Conservation (phyloP, 108 stramenopile species). For the Cylindrotheca fusiformis region DNA sequence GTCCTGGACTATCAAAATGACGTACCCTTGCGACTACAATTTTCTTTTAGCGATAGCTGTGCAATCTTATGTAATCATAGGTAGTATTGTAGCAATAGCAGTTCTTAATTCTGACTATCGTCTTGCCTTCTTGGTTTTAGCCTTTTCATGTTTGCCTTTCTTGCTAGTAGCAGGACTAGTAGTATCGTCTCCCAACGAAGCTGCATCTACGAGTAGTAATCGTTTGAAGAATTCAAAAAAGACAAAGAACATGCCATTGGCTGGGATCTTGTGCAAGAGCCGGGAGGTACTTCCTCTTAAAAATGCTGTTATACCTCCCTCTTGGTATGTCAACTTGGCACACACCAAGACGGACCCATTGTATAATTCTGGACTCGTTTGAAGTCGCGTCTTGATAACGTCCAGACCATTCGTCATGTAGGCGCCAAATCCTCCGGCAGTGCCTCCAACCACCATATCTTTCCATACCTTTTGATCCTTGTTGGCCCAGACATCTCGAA, state of each 20-base stretch:
- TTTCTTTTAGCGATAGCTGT: no score
- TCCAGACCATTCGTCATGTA: constrained; percentile 86
- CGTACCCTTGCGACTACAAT: no score
- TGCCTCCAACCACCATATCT: constrained; percentile 80
- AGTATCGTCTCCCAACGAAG: background rate
- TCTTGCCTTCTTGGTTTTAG: background rate
- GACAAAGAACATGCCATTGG: constrained; percentile 87
- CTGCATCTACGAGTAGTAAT: background rate
- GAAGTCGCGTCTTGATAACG: constrained; percentile 84
- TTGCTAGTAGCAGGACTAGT: background rate
- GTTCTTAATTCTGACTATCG: no score
- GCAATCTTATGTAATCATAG: no score
- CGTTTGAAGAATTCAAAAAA: constrained; percentile 81
- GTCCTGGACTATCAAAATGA: no score
- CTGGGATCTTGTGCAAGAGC: constrained; percentile 87
- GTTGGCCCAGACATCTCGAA: constrained; percentile 36
- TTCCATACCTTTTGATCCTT: background rate
- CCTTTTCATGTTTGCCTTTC: background rate
- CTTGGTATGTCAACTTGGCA: constrained; percentile 33
- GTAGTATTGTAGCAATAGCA: no score
- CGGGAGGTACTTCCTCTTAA: constrained; percentile 76
- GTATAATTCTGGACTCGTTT: constrained; percentile 59
- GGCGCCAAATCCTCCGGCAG: constrained; percentile 81
- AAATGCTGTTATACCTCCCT: constrained; percentile 69
- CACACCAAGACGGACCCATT: constrained; percentile 53